Evolutionary conservation across 2,329 filamentous ascomycete genomes (phyloP).

Genomic region (Ilyonectria sp.): DNA sequence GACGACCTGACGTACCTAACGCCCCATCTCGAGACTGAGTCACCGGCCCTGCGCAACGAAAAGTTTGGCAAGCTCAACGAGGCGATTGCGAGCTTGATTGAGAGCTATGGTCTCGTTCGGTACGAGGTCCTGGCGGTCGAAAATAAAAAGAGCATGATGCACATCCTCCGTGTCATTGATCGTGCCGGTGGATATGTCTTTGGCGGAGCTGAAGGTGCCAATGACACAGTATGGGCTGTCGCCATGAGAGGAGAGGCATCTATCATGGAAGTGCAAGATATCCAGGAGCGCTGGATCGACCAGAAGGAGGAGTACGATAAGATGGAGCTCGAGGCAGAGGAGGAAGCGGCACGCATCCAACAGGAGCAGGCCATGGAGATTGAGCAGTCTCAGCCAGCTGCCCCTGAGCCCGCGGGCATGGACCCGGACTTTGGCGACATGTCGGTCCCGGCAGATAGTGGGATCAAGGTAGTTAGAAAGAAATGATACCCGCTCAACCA

Average conservation of each 20-base stretch:
- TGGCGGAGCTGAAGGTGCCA: constrained; percentile 89
- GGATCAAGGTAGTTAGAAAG: constrained; percentile 81
- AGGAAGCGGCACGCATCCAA: constrained; percentile 76
- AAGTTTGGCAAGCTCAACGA: constrained; percentile 91
- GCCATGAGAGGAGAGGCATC: constrained; percentile 86
- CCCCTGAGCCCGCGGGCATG: constrained; percentile 43
- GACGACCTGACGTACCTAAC: constrained; percentile 91
- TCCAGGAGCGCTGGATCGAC: constrained; percentile 97
- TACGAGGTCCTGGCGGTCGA: constrained; percentile 97
- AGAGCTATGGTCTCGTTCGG: constrained; percentile 89
- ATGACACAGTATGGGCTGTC: constrained; percentile 97
- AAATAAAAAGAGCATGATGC: constrained; percentile 98
- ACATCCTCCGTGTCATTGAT: constrained; percentile 89
- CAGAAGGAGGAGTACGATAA: constrained; percentile 90
- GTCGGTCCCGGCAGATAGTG: constrained; percentile 69
- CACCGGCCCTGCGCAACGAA: constrained; percentile 75
- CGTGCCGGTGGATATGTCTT: constrained; percentile 95
- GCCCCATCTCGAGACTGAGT: constrained; percentile 85
- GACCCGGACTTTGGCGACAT: constrained; percentile 68
- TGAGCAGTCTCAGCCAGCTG: constrained; percentile 46
- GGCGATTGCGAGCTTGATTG: constrained; percentile 88
- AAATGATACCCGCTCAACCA: constrained; percentile 65
- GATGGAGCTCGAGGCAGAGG: constrained; percentile 80
- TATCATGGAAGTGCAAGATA: constrained; percentile 86
- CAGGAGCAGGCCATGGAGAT: constrained; percentile 57